Percentiles rank a stretch among this genome's conserved stretches.
phyloP scores from a whole-genome alignment of 2,329 filamentous ascomycete genomes.

The Drechslera avenae region DNA sequence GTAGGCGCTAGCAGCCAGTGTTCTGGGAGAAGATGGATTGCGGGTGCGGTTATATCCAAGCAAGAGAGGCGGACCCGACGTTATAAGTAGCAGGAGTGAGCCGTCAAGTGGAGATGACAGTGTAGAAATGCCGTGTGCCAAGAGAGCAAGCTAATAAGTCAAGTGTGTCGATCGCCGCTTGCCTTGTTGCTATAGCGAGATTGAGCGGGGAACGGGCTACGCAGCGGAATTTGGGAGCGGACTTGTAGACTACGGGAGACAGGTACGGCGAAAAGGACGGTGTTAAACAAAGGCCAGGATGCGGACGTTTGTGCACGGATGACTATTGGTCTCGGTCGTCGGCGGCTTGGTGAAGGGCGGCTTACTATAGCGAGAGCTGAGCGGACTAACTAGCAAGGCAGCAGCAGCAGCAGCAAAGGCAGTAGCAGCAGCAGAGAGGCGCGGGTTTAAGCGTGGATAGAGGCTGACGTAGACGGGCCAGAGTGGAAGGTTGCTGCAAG shows the following conservation, averaged over 20 bases:
- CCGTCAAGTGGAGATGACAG: conserved; percentile 22
- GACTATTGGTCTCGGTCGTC: conserved; percentile 19
- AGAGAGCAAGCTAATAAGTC: conserved; percentile 35
- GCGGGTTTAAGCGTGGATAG: conserved; percentile 11
- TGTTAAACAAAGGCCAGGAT: conserved; percentile 18
- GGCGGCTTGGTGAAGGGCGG: conserved; percentile 26
- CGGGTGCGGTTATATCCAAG: conserved; percentile 10
- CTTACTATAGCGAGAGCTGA: conserved; percentile 19
- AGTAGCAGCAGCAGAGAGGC: neutral
- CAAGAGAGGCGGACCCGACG: conserved; percentile 19
- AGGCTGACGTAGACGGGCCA: conserved; percentile 7
- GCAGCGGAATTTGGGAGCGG: conserved; percentile 22
- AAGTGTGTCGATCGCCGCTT: conserved; percentile 20
- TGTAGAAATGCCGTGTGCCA: conserved; percentile 30
- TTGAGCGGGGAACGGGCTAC: conserved; percentile 18
- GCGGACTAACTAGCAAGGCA: conserved; percentile 7
- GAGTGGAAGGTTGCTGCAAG: conserved; percentile 14
- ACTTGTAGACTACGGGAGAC: conserved; percentile 9
- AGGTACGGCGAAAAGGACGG: conserved; percentile 13
- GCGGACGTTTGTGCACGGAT: conserved; percentile 25
- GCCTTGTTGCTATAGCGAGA: conserved; percentile 15
- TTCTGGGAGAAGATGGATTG: conserved; percentile 16
- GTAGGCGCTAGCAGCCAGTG: conserved; percentile 30
- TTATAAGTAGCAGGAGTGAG: conserved; percentile 30
- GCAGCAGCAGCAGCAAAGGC: neutral